Percentiles rank a stretch among this genome's conserved stretches.
Evolutionary conservation across 495 filamentous ascomycete species (phyloP).

Genomic region (Xylaria venustula): DNA sequence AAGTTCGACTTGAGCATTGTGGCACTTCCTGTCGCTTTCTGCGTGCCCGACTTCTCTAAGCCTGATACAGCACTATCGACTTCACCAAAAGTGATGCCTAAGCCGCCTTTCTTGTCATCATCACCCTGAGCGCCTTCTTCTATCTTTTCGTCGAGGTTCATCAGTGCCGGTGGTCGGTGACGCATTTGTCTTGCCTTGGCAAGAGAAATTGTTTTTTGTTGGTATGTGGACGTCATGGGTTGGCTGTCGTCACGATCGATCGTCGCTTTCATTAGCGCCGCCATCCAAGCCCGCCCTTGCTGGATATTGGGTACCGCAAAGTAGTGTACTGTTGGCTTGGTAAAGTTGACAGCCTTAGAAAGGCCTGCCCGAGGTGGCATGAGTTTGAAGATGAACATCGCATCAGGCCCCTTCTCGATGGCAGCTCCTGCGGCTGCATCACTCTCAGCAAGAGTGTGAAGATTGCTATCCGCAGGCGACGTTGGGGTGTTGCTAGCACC

Average conservation of each 20-base stretch:
- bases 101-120: conserved; percentile 35
- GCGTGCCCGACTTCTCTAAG: conserved; percentile 43
- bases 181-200: conserved; percentile 79
- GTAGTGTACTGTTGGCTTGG: conserved; percentile 94
- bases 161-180: conserved; percentile 83
- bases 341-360: conserved; percentile 90
- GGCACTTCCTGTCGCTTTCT: conserved; percentile 35
- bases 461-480: conserved; percentile 63
- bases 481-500: conserved; percentile 76
- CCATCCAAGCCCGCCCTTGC: conserved; percentile 96
- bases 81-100: conserved; percentile 51
- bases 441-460: conserved; percentile 51
- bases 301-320: conserved; percentile 91
- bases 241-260: conserved; percentile 88
- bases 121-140: conserved; percentile 30
- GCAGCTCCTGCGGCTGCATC: conserved; percentile 36
- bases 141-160: conserved; percentile 62
- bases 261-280: conserved; percentile 96
- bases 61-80: conserved; percentile 51
- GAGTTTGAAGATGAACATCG: conserved; percentile 97
- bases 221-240: conserved; percentile 83
- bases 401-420: conserved; percentile 47
- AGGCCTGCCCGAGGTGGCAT: conserved; percentile 87
- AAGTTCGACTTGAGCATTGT: conserved; percentile 30
- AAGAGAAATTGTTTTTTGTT: conserved; percentile 88